A percentile compares a stretch with the other conserved stretches of the same genome.
Evolutionary conservation across 306 rosid genomes (phyloP).

Genomic region (Cicer chorassanicum): DNA sequence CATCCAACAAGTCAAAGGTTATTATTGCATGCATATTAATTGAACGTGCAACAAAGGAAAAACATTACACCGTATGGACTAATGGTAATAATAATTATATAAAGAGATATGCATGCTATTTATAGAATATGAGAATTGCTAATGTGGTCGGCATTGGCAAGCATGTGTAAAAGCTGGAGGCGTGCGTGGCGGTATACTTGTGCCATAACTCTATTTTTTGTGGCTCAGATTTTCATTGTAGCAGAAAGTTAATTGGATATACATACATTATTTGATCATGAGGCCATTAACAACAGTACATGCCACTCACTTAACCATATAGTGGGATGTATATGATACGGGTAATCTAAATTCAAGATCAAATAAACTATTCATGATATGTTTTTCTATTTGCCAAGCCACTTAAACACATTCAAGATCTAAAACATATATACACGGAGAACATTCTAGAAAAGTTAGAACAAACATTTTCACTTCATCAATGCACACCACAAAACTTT

Average conservation of each 20-base stretch:
- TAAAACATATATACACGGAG: not conserved
- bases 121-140: conserved; percentile 38
- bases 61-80: too few species aligned
- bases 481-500: too few species aligned
- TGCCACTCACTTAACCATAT: conserved; percentile 27
- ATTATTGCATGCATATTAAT: too few species aligned
- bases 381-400: conserved; percentile 30
- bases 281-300: conserved; percentile 40
- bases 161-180: conserved; percentile 42
- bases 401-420: conserved; percentile 24
- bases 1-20: too few species aligned
- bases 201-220: conserved; percentile 5
- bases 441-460: conserved; percentile 35
- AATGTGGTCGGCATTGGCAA: conserved; percentile 23
- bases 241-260: conserved; percentile 34
- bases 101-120: conserved; percentile 38
- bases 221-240: conserved; percentile 7
- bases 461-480: too few species aligned
- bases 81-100: too few species aligned
- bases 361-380: not conserved
- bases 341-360: conserved; percentile 13
- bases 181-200: conserved; percentile 37
- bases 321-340: conserved; percentile 30
- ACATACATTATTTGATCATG: conserved; percentile 7
- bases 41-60: too few species aligned